A percentile compares a stretch with the other conserved stretches of the same genome.
phyloP scores from a whole-genome alignment of 2,329 filamentous ascomycete species.

The Nothomitra cinnamomea region DNA sequence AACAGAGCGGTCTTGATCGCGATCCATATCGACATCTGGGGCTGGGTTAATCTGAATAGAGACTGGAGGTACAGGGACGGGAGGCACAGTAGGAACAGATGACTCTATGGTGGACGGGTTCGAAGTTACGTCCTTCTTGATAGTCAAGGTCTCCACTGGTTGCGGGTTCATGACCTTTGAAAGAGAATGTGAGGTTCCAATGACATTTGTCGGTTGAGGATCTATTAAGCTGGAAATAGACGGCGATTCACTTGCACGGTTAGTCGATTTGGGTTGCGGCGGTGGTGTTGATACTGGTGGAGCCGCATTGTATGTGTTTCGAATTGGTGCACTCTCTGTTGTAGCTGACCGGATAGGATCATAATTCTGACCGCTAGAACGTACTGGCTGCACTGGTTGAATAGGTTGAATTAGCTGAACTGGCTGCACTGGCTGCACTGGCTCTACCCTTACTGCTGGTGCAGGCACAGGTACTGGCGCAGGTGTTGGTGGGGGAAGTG shows the following conservation, averaged over 20 bases:
- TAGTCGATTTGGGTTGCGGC: slow-evolving; percentile 30
- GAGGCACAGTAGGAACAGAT: background rate
- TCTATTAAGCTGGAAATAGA: slow-evolving; percentile 86
- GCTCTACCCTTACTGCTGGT: slow-evolving; percentile 6
- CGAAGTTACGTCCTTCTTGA: background rate
- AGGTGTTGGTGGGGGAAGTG: slow-evolving; percentile 10
- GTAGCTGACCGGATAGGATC: slow-evolving; percentile 74
- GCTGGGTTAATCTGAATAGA: background rate
- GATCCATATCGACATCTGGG: background rate
- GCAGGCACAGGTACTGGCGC: slow-evolving; percentile 12
- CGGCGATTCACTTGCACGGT: slow-evolving; percentile 73
- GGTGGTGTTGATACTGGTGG: slow-evolving; percentile 26
- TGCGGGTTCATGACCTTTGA: slow-evolving; percentile 1
- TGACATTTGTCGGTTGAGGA: slow-evolving; percentile 28
- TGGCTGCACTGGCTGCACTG: background rate
- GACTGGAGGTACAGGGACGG: background rate
- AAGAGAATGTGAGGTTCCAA: background rate
- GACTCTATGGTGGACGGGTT: background rate
- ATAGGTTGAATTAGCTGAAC: background rate
- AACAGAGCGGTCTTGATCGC: background rate
- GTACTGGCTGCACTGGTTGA: slow-evolving; percentile 16
- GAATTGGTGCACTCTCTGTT: slow-evolving; percentile 26
- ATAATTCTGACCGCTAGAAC: slow-evolving; percentile 67
- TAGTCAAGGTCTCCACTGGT: background rate
- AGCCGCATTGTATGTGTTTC: slow-evolving; percentile 14